Base-by-base conservation (phyloP, 495 filamentous ascomycete species). In the Thermothielavioides terrestris region DNA sequence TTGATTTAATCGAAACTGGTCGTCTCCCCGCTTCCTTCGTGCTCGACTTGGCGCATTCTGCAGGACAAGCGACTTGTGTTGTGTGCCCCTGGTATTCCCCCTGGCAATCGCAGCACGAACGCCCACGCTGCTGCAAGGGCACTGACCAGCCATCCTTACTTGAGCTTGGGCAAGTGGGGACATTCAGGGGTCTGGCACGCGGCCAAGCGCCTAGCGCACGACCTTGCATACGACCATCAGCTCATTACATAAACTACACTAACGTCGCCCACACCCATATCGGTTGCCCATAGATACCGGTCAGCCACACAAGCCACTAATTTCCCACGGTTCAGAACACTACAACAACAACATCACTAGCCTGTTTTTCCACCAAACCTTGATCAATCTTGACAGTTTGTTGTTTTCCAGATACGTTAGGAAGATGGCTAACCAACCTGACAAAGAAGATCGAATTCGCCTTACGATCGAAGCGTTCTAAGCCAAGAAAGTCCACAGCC, bases 41-140 rank as follows among this genome's bases (percentile, higher is more conserved):
- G 42, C 42, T 44, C 17, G 42, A 22, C 22, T 34, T 6, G 37
- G 17, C 4, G 36, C 4, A 15, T 36, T 17, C 10, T 36, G n/a
- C n/a, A 18, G 20, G 46, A n/a, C n/a, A n/a, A n/a, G n/a, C n/a
- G n/a, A n/a, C 34, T 20, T 23, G 14, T 15, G 9, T 15, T 37
- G 11, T n/a, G n/a, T 15, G 31, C 30, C 28, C 27, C 40, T 31
- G 23, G 38, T 20, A 28, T 34, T 35, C 41, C 47, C 47, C 53
- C 53, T 55, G 53, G 40, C 28, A 41, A 50, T 55, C 41, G 42
- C 46, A 37, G 46, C n/a, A 50, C 41, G 34, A 34, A 22, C 21
- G 7, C 25, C 10, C 30, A 22, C 14, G 20, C 9, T 37, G 1
- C 12, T 37, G 31, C 44, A 46, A 15, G 22, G 18, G 37, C 43